Percentiles rank a stretch among this genome's conserved stretches.
Evolutionary conservation across 805 yeast genomes (phyloP).

Genomic region (Cyberlindnera euphorbiae): DNA sequence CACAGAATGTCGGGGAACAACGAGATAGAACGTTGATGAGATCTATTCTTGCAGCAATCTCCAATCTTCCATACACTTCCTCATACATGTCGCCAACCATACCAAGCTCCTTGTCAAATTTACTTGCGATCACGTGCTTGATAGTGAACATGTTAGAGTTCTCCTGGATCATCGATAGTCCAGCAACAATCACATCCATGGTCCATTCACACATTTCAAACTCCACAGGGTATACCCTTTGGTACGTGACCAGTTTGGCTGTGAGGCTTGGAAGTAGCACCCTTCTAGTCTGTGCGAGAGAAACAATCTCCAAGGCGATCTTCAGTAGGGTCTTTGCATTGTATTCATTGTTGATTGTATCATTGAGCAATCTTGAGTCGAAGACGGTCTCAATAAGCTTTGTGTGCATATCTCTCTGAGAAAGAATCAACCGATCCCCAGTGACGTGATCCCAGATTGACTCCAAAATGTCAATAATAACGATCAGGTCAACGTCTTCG

Average conservation of each 20-base stretch:
- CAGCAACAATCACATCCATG: constrained; percentile 40
- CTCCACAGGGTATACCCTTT: constrained; percentile 25
- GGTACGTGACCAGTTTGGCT: constrained; percentile 40
- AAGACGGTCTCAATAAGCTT: constrained; percentile 47
- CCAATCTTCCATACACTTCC: constrained; percentile 52
- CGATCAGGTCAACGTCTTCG: constrained; percentile 16
- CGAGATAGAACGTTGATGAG: constrained; percentile 44
- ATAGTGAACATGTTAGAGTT: constrained; percentile 51
- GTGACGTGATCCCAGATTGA: constrained; percentile 56
- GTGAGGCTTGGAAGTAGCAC: constrained; percentile 61
- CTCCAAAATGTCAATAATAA: constrained; percentile 32
- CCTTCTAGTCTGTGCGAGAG: constrained; percentile 56
- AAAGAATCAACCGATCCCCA: constrained; percentile 55
- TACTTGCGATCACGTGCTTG: constrained; percentile 50
- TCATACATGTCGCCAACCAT: constrained; percentile 37
- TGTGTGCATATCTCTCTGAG: constrained; percentile 61
- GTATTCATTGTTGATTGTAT: constrained; percentile 29
- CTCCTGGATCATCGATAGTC: constrained; percentile 48
- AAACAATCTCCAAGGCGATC: constrained; percentile 41
- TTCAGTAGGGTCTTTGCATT: constrained; percentile 22
- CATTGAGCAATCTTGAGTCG: constrained; percentile 35
- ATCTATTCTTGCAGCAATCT: constrained; percentile 47
- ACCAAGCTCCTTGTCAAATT: constrained; percentile 44
- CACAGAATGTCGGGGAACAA: constrained; percentile 20
- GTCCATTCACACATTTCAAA: constrained; percentile 49